phyloP scores from a whole-genome alignment of 176 grass and related monocot genomes.

The Aechmea fasciata region DNA sequence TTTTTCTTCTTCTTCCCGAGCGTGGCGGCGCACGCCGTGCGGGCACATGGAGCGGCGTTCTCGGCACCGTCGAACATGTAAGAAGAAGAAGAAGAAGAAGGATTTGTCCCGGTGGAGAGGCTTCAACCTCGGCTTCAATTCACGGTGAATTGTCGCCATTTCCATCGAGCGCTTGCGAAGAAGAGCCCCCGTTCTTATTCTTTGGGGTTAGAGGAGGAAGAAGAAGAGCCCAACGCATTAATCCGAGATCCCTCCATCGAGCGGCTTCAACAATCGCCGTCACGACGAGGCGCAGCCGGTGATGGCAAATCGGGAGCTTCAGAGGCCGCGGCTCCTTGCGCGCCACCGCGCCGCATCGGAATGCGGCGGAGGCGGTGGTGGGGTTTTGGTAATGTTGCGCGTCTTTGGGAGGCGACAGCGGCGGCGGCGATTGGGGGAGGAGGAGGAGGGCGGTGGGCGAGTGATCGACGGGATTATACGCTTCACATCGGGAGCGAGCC shows the following conservation, averaged over 20 bases:
- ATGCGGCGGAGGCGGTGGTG: conserved; percentile 24
- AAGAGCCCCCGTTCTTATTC: conserved; percentile 33
- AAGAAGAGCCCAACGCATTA: conserved; percentile 52
- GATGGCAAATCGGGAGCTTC: conserved; percentile 3
- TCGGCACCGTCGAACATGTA: too few relatives aligned
- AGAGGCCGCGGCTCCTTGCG: conserved; percentile 7
- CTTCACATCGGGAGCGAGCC: conserved; percentile 62
- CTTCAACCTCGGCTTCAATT: conserved; percentile 62
- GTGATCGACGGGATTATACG: conserved; percentile 38
- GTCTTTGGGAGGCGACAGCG: too few relatives aligned
- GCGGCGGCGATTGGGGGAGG: conserved; percentile 31
- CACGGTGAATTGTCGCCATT: conserved; percentile 20
- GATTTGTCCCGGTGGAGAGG: too few relatives aligned
- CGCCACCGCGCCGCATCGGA: conserved; percentile 26
- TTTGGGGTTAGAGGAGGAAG: conserved; percentile 33
- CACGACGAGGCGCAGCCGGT: conserved; percentile 31
- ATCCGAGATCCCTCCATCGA: conserved; percentile 58
- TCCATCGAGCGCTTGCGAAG: conserved; percentile 20
- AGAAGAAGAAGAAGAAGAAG: too few relatives aligned
- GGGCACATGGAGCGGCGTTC: too few relatives aligned
- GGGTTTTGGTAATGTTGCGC: conserved; percentile 16
- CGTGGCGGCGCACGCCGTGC: too few relatives aligned
- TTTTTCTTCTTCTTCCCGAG: too few relatives aligned
- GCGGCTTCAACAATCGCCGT: conserved; percentile 68
- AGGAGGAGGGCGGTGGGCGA: conserved; percentile 18